A percentile compares a stretch with the other conserved stretches of the same genome.
Evolutionary conservation across 2,329 filamentous ascomycete species (phyloP).

Genomic region (Cercospora sesami): DNA sequence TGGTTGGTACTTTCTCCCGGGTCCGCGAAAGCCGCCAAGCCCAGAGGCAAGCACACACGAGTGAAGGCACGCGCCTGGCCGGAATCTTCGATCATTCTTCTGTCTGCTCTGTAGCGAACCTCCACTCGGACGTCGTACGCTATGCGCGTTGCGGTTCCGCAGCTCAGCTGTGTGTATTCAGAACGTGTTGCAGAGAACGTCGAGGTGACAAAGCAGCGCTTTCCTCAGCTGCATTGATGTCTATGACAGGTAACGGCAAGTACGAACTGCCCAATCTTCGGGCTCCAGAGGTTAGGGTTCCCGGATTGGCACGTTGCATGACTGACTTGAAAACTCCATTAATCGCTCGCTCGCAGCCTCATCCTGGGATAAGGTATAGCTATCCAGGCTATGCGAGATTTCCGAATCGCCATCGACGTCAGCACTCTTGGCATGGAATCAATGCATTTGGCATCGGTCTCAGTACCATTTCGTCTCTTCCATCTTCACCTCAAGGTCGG

Average conservation of each 20-base stretch:
- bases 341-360: not conserved
- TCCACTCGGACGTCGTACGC: too few relatives aligned
- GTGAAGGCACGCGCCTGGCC: not conserved
- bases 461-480: not conserved
- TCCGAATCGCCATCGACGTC: not conserved
- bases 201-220: not conserved
- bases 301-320: not conserved
- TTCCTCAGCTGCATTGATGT: not conserved
- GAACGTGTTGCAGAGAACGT: not conserved
- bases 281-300: not conserved
- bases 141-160: not conserved
- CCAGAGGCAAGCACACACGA: not conserved
- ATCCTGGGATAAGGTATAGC: not conserved
- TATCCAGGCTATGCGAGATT: not conserved
- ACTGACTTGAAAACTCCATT: not conserved
- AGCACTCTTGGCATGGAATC: not conserved
- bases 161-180: not conserved
- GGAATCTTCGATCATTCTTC: too few relatives aligned
- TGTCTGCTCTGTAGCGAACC: too few relatives aligned
- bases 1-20: not conserved
- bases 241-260: not conserved
- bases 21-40: not conserved
- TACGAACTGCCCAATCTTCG: not conserved
- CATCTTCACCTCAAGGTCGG: not conserved
- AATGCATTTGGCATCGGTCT: not conserved